Evolutionary conservation across 495 filamentous ascomycete genomes (phyloP), one percentile per base, ranked within the genome.

Genomic region (Lindgomyces ingoldianus): DNA sequence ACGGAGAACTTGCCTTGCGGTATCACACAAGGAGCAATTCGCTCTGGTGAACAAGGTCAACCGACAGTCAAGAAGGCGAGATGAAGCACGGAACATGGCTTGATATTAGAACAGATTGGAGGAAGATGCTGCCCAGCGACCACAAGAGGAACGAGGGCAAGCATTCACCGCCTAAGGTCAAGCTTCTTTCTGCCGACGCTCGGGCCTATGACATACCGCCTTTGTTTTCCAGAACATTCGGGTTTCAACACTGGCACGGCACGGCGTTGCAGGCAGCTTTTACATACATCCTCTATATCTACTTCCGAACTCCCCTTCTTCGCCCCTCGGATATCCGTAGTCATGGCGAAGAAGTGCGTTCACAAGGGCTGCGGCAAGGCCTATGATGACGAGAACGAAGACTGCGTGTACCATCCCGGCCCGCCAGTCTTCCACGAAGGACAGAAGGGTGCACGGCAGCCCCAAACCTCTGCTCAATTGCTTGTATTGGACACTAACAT

Each of bases 371-470:
- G 94, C 76, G 90, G 88, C 70, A 99, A 96, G 81, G 74, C 79
- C 26, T 98, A 91, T 77, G 85, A 85, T 51, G 89, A 98, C 75
- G 76, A 85, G 4, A 85, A 93, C 45, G 95, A 97, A 74, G 81
- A 87, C 59, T 99, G 94, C 74, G 79, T 85, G 64, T 96, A 96
- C 77, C 94, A 98, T 79, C 91, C 93, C 50, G 93, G 93, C 42
- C 93, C 91, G 47, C 92, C 93, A 58, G 81, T 95, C 72, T 99
- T 99, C 76, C 94, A 99, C 75, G 94, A 99, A 80, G 94, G 94
- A 44, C 93, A 98, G 78, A 98, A 98, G 87, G 94, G 94, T 96
- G 80, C 72, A 81, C 64, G 26, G 64, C 55, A 61, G 46, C 68
- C 57, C 27, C 50, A 57, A 53, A 36, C 29, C n/a, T 33, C 52